These are phyloP conservation scores for Phytomonas sp. DNA, from an alignment of 208 protist species.

Conservation along the genomic window DNA sequence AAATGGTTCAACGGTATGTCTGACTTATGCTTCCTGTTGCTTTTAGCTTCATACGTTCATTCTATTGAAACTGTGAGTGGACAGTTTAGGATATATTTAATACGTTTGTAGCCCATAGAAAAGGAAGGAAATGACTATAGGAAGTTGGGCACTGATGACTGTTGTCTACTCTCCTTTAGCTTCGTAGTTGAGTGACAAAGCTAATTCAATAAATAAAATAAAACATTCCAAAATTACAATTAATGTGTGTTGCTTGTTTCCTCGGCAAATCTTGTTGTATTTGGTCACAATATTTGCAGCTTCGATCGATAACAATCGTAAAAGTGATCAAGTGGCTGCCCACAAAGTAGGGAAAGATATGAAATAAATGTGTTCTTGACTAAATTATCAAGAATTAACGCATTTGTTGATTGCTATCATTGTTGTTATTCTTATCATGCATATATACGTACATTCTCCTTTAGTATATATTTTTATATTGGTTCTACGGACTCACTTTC, in stretches of 20 bases:
- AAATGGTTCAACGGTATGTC: no score
- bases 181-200: neutral
- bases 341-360: neutral
- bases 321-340: neutral
- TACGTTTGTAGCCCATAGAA: neutral
- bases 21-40: no score
- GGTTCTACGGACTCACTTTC: neutral
- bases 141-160: neutral
- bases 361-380: neutral
- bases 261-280: neutral
- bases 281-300: neutral
- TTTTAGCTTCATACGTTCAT: no score
- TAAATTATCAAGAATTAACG: neutral
- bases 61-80: neutral
- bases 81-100: neutral
- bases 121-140: neutral
- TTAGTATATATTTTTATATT: neutral
- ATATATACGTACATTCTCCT: neutral
- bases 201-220: neutral
- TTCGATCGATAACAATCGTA: neutral
- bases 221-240: neutral
- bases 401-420: neutral
- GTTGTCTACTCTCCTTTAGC: neutral
- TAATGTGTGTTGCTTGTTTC: neutral
- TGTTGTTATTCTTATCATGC: slow-evolving; percentile 3